Evolutionary conservation across 2,329 filamentous ascomycete genomes (phyloP).

Genomic region (Penicillium palitans): DNA sequence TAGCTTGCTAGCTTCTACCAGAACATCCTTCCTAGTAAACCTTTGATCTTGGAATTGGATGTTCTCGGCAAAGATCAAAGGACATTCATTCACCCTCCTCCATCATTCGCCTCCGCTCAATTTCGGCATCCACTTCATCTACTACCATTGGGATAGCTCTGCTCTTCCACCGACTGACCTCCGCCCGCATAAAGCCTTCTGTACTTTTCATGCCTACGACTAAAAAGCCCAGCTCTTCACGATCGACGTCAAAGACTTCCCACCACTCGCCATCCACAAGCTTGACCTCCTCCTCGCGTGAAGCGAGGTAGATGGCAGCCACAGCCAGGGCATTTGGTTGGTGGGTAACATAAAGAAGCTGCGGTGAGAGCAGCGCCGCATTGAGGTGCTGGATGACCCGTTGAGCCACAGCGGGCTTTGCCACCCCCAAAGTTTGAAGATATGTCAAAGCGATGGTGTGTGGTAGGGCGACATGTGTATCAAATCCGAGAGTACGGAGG

Average conservation of each 20-base stretch:
- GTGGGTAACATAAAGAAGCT: constrained; percentile 87
- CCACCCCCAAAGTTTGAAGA: constrained; percentile 80
- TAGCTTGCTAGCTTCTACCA: not conserved
- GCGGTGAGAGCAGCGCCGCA: constrained; percentile 78
- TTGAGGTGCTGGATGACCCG: constrained; percentile 79
- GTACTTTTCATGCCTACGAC: constrained; percentile 83
- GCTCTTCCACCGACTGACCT: constrained; percentile 58
- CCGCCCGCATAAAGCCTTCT: constrained; percentile 65
- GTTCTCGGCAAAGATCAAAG: not conserved
- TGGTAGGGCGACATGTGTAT: constrained; percentile 81
- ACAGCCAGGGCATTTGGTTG: constrained; percentile 84
- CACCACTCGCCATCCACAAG: constrained; percentile 89
- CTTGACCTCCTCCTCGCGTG: constrained; percentile 71
- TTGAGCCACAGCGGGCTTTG: constrained; percentile 58
- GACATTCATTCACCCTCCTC: constrained; percentile 41
- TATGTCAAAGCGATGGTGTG: constrained; percentile 89
- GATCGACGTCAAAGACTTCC: constrained; percentile 95
- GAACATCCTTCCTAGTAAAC: not conserved
- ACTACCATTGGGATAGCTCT: constrained; percentile 59
- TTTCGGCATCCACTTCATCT: constrained; percentile 59
- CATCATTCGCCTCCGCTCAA: constrained; percentile 54
- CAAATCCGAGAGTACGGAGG: constrained; percentile 73
- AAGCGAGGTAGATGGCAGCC: constrained; percentile 86
- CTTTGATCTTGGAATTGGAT: not conserved
- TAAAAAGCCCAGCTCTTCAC: constrained; percentile 90